Base-by-base conservation (phyloP, 495 filamentous ascomycete species). In the Aspergillus carlsbadensis region DNA sequence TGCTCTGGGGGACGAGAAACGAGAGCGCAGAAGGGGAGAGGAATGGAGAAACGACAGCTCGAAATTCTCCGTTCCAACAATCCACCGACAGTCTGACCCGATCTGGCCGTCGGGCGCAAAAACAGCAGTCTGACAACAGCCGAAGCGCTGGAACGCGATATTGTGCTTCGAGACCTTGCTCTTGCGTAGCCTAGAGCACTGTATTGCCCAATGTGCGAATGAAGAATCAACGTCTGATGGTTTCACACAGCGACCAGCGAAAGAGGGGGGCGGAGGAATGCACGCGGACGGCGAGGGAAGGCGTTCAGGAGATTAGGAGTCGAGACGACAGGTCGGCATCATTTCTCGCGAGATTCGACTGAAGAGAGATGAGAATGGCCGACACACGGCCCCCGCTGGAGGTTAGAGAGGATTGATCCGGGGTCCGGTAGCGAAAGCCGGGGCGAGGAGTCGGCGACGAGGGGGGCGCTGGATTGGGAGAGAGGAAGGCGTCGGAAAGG, bases 321-420 rank as follows among this genome's bases (percentile, higher is more conserved):
- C 54, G 59, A 60, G 56, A 55, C 59, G 62, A 64, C 62, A 50
- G 56, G 58, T 59, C 69, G 64, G 65, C 71, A 76, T 73, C 67
- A 69, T 76, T 71, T 69, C 67, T 41, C 46, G 22, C 47, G 45
- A 14, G 24, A 13, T 29, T 17, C 10, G 39, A 47, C 26, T 26
- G 21, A 52, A 45, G 26, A 43, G 18, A 35, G 14, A 33, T 44
- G 40, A 18, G 21, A 29, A 45, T 24, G 7, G 44, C 20, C 13
- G 29, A 8, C 10, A 29, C 13, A 17, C 35, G 18, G 20, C 31
- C 15, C 45, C 37, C 6, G 18, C 6, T 5, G 8, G 17, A 14
- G 42, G 49, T 42, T 35, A 20, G 4, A 42, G 24, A 47, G 22
- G 10, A 50, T 37, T 22, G 6, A 51, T 40, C 26, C 17, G 34